These are phyloP conservation scores for Globisporangium irregulare DNA, from an alignment of 352 stramenopile species.

Conservation along the genomic window DNA sequence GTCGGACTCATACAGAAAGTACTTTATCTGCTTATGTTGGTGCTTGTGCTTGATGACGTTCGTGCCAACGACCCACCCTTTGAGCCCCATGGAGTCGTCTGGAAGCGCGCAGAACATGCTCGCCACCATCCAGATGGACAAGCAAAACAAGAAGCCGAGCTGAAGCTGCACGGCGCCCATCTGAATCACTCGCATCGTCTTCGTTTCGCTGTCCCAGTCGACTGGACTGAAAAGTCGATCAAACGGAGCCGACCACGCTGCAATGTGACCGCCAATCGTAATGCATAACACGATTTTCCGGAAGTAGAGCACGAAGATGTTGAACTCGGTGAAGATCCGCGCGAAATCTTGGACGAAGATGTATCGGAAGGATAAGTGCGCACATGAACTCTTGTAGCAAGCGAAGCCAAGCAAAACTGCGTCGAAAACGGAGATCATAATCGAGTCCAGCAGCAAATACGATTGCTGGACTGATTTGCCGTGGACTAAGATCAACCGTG, in stretches of 20 bases:
- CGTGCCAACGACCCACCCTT: slow-evolving; percentile 21
- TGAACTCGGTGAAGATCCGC: slow-evolving; percentile 38
- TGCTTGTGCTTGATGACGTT: slow-evolving; percentile 9
- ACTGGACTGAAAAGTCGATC: slow-evolving; percentile 21
- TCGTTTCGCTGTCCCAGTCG: slow-evolving; percentile 7
- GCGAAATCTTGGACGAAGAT: slow-evolving; percentile 43
- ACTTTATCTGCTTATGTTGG: slow-evolving; percentile 25
- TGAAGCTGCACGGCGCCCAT: slow-evolving; percentile 27
- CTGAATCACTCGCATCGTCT: slow-evolving; percentile 16
- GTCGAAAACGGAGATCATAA: slow-evolving; percentile 27
- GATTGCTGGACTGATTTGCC: slow-evolving; percentile 15
- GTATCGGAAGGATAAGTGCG: slow-evolving; percentile 27
- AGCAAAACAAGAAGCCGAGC: slow-evolving; percentile 28
- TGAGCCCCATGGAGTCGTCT: slow-evolving; percentile 17
- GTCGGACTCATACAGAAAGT: slow-evolving; percentile 41
- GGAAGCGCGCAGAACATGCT: slow-evolving; percentile 36
- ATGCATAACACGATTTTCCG: slow-evolving; percentile 27
- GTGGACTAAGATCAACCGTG: slow-evolving; percentile 20
- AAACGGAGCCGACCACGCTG: slow-evolving; percentile 31
- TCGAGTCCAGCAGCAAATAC: slow-evolving; percentile 18
- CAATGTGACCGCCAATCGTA: slow-evolving; percentile 29
- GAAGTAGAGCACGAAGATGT: slow-evolving; percentile 42
- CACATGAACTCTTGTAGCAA: slow-evolving; percentile 24
- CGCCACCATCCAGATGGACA: slow-evolving; percentile 28
- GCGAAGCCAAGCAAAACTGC: slow-evolving; percentile 21